phyloP scores from a whole-genome alignment of 176 grass and related monocot genomes.

The Eremochloa ophiuroides region DNA sequence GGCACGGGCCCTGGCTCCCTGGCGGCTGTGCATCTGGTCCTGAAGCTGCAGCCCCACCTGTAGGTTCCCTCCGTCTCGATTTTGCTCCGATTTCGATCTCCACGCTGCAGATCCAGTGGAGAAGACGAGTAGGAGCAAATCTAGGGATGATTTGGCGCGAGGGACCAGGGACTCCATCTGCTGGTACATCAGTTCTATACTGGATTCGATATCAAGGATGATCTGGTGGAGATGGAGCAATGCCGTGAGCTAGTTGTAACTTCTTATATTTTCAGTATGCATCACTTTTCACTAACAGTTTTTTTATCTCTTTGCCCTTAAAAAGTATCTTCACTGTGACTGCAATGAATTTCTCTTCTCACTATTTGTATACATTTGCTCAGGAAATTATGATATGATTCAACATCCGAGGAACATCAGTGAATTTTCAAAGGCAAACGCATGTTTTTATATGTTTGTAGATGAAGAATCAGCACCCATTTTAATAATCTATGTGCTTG shows the following conservation, averaged over 20 bases:
- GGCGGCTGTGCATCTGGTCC: no score
- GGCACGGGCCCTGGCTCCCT: no score
- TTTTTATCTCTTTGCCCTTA: background rate
- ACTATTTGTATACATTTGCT: conserved; percentile 28
- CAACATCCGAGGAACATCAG: conserved; percentile 90
- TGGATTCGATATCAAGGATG: conserved; percentile 85
- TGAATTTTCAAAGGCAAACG: conserved; percentile 69
- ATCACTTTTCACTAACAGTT: background rate
- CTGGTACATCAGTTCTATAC: no score
- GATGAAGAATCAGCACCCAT: conserved; percentile 96
- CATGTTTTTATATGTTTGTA: conserved; percentile 98
- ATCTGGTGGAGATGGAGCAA: conserved; percentile 94
- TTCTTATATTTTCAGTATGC: conserved; percentile 92
- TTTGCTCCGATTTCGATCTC: no score
- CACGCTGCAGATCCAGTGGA: no score
- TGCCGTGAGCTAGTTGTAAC: conserved; percentile 82
- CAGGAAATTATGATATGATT: conserved; percentile 97
- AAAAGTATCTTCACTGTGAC: background rate
- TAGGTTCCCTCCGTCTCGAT: no score
- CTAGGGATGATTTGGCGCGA: no score
- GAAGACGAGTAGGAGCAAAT: no score
- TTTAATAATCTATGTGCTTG: background rate
- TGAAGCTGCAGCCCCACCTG: no score
- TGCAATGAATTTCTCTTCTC: conserved; percentile 12
- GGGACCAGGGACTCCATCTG: no score